A percentile compares a stretch with the other conserved stretches of the same genome.
These are phyloP conservation scores for Aureobasidium uvarum DNA, from an alignment of 2,329 filamentous ascomycete genomes.

Conservation along the genomic window DNA sequence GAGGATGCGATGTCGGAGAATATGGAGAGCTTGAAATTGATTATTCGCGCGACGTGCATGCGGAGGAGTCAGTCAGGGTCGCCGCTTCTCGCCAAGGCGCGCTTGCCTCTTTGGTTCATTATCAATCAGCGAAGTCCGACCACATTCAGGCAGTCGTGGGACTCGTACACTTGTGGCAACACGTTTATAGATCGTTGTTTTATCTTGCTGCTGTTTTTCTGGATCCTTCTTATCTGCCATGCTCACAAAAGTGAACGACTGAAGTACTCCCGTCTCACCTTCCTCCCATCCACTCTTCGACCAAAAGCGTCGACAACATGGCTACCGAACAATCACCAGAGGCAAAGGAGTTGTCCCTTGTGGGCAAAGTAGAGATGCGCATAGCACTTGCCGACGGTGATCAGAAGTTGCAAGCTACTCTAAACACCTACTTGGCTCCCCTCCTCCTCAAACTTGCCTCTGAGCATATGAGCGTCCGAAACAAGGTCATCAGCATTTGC, in stretches of 20 bases:
- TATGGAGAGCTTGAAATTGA: neutral
- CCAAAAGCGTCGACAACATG: conserved; percentile 37
- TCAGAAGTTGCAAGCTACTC: conserved; percentile 71
- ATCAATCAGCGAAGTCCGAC: conserved; percentile 22
- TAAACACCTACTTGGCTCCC: conserved; percentile 76
- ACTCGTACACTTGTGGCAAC: conserved; percentile 25
- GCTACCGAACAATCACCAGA: conserved; percentile 43
- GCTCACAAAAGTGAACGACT: neutral
- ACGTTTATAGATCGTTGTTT: conserved; percentile 10
- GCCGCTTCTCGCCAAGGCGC: conserved; percentile 17
- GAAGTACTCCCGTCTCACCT: neutral
- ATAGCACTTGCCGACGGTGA: conserved; percentile 83
- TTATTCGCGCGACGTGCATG: neutral
- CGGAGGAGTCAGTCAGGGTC: conserved; percentile 6
- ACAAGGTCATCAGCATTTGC: conserved; percentile 71
- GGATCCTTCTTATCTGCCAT: neutral
- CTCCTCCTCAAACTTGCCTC: conserved; percentile 84
- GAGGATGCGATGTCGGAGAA: conserved; percentile 14
- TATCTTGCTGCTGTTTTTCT: conserved; percentile 5
- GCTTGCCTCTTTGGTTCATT: conserved; percentile 19
- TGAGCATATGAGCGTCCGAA: conserved; percentile 73
- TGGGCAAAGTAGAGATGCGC: conserved; percentile 80
- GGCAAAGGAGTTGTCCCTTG: conserved; percentile 73
- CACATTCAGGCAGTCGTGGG: conserved; percentile 20
- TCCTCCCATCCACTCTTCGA: neutral